Evolutionary conservation across 2,329 filamentous ascomycete species (phyloP), one percentile per base, ranked within the genome.

Genomic region (Bipolaris sorokiniana): DNA sequence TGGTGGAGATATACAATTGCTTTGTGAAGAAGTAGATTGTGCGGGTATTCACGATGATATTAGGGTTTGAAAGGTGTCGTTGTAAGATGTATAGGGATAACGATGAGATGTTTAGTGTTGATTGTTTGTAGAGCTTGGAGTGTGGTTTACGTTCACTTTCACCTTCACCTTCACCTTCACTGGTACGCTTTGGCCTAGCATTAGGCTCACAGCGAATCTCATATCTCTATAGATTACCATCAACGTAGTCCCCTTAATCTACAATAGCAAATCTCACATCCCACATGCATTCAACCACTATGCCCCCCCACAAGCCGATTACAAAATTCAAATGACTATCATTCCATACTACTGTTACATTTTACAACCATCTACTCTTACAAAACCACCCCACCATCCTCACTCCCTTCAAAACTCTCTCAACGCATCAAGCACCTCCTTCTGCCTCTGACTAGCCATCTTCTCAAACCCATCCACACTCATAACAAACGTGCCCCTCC

Each of bases 401-500:
- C 7, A 22, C 20, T 13, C 7, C 7, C 1, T 28, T 45, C 37
- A 66, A 50, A 73, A 73, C 36, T 75, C 70, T 22, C 66, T 59
- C 70, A 74, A 64, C 3, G 51, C 59, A 9, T 75, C 71, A 63
- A 88, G 63, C 22, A 86, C 82, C 34, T 79, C 82, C 70, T 81
- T 86, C 72, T 87, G 84, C 70, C 88, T 79, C 69, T 84, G 84
- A 38, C 78, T 78, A 38, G 81, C 83, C 81, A 91, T 86, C 69
- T 81, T 83, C 78, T 91, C 88, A 74, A 90, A 91, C 36, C 83
- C 82, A 78, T 91, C 88, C 46, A 90, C 85, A 60, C 79, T 84
- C 89, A 91, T 91, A 4, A 90, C 86, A 73, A 91, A 91, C 1
- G 88, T 90, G 0, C 88, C 89, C 53, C 95, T 83, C 0, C 95